phyloP scores from a whole-genome alignment of 2,329 filamentous ascomycete species.

The Aureobasidium leucospermi region DNA sequence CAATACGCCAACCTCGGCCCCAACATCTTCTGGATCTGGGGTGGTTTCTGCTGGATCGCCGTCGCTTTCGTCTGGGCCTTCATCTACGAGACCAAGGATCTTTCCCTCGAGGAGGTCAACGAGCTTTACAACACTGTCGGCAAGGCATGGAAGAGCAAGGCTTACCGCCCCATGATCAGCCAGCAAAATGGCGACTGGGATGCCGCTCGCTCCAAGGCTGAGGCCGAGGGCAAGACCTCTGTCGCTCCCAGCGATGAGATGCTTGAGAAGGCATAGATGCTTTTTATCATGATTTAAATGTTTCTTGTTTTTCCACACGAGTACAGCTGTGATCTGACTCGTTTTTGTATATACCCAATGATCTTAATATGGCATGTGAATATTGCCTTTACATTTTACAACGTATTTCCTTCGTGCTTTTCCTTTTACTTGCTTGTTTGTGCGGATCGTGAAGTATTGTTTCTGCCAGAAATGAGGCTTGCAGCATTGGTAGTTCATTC shows the following conservation, averaged over 20 bases:
- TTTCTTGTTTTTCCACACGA: neutral
- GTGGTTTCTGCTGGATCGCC: slow-evolving; percentile 43
- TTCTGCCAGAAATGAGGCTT: too few species aligned
- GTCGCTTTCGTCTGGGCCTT: slow-evolving; percentile 64
- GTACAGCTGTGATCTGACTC: neutral
- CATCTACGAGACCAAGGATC: slow-evolving; percentile 71
- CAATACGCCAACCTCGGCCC: slow-evolving; percentile 58
- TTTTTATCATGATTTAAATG: neutral
- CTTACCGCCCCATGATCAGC: slow-evolving; percentile 48
- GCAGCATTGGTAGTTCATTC: too few species aligned
- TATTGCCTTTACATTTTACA: neutral
- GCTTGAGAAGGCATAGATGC: slow-evolving; percentile 9
- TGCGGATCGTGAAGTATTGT: too few species aligned
- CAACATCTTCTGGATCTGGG: slow-evolving; percentile 15
- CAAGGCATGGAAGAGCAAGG: slow-evolving; percentile 62
- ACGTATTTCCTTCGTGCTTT: too few species aligned
- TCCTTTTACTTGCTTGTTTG: too few species aligned
- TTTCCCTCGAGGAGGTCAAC: slow-evolving; percentile 70
- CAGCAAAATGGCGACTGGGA: slow-evolving; percentile 1
- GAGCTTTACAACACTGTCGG: slow-evolving; percentile 68
- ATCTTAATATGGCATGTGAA: neutral
- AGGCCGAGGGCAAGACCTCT: slow-evolving; percentile 2
- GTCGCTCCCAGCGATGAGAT: slow-evolving; percentile 1
- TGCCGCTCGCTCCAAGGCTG: neutral
- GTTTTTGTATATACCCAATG: neutral